Conservation (phyloP, 441 rosid genomes). For the Manihot esculenta region DNA sequence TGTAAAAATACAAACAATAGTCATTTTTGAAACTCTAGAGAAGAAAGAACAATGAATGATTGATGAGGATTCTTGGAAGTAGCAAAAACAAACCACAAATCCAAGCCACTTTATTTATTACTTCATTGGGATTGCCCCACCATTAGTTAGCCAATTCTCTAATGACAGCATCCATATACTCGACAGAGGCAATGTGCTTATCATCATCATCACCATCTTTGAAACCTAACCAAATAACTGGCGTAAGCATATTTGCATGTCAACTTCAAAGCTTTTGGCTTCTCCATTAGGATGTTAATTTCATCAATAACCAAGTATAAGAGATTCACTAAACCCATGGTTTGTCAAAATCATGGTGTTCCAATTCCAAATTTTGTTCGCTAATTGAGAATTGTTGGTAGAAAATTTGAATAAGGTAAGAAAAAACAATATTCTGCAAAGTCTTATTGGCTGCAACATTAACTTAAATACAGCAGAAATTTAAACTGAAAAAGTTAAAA, state of each 20-base stretch:
- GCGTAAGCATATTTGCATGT: slow-evolving; percentile 28
- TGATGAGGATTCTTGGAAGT: slow-evolving; percentile 20
- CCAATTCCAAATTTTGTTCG: too few species aligned
- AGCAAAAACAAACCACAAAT: slow-evolving; percentile 11
- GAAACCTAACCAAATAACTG: slow-evolving; percentile 33
- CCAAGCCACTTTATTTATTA: background rate
- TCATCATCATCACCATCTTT: slow-evolving; percentile 31
- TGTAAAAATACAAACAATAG: too few species aligned
- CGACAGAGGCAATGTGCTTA: slow-evolving; percentile 23
- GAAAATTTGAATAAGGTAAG: too few species aligned
- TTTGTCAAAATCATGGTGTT: background rate
- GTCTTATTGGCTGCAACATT: too few species aligned
- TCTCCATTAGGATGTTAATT: slow-evolving; percentile 27
- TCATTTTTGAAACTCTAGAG: background rate
- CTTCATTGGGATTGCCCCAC: slow-evolving; percentile 11
- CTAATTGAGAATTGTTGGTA: too few species aligned
- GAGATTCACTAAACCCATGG: background rate
- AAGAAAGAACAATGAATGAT: background rate
- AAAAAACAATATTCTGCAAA: too few species aligned
- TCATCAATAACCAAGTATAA: background rate
- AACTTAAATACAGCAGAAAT: too few species aligned
- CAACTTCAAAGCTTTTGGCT: slow-evolving; percentile 33
- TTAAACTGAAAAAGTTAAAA: too few species aligned
- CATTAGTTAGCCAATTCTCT: slow-evolving; percentile 24
- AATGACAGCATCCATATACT: slow-evolving; percentile 21